Percentiles rank a stretch among this genome's conserved stretches.
These are phyloP conservation scores for Tetracladium setigerum DNA, from an alignment of 495 filamentous ascomycete genomes.

Conservation along the genomic window DNA sequence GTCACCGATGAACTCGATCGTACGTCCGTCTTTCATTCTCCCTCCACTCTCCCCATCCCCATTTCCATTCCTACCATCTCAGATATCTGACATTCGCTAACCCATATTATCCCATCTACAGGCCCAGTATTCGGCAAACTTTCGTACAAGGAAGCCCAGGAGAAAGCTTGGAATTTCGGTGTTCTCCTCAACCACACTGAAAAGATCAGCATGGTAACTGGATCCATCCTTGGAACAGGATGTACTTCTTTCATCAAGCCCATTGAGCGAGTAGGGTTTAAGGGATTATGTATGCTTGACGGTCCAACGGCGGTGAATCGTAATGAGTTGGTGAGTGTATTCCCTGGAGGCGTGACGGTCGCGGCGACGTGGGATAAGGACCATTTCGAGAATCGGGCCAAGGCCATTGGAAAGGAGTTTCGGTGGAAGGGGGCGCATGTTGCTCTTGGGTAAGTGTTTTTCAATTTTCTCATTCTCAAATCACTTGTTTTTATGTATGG, in stretches of 20 bases:
- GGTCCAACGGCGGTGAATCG: constrained; percentile 36
- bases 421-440: constrained; percentile 65
- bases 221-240: constrained; percentile 47
- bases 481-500: background rate
- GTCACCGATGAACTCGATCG: too few relatives aligned
- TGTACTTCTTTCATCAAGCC: constrained; percentile 70
- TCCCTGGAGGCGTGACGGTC: constrained; percentile 73
- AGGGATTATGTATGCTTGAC: constrained; percentile 41
- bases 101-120: too few relatives aligned
- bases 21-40: too few relatives aligned
- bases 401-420: constrained; percentile 72
- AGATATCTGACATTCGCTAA: too few relatives aligned
- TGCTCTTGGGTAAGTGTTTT: constrained; percentile 38
- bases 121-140: too few relatives aligned
- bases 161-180: constrained; percentile 3
- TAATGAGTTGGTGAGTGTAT: constrained; percentile 69
- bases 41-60: too few relatives aligned
- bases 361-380: constrained; percentile 57
- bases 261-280: constrained; percentile 36
- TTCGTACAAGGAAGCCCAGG: too few relatives aligned
- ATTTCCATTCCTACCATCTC: too few relatives aligned
- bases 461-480: too few relatives aligned
- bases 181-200: constrained; percentile 8
- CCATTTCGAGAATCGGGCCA: constrained; percentile 65
- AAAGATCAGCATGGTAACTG: constrained; percentile 11